These are phyloP conservation scores for Boletus tylopilopsis DNA, from an alignment of 768 basidiomycete species.

Conservation along the genomic window DNA sequence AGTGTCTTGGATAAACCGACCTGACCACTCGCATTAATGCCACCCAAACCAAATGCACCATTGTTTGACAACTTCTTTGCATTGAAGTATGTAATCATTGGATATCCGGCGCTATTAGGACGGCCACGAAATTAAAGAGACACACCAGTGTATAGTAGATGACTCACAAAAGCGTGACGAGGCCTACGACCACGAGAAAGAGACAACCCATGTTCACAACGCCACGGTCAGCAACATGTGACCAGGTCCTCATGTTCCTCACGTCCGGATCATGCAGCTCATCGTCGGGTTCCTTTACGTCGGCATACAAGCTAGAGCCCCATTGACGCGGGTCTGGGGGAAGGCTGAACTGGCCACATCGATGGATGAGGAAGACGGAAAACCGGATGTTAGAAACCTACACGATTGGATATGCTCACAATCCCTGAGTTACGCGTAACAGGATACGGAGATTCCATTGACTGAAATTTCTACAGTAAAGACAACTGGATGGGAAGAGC, in stretches of 20 bases:
- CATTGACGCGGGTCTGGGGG: conserved; percentile 63
- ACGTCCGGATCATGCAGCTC: conserved; percentile 65
- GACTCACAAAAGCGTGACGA: conserved; percentile 59
- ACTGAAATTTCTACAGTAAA: conserved; percentile 10
- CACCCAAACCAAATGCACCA: conserved; percentile 59
- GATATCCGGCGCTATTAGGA: conserved; percentile 40
- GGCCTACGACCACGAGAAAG: conserved; percentile 43
- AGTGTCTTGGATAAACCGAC: conserved; percentile 28
- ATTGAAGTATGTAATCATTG: conserved; percentile 39
- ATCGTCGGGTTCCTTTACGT: conserved; percentile 64
- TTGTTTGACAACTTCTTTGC: conserved; percentile 27
- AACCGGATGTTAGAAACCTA: conserved; percentile 13
- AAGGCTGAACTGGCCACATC: conserved; percentile 58
- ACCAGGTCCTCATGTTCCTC: conserved; percentile 28
- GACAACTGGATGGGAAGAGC: not conserved
- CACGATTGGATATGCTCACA: conserved; percentile 42
- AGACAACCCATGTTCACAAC: conserved; percentile 73
- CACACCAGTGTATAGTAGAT: not conserved
- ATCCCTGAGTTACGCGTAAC: conserved; percentile 35
- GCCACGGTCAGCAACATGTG: conserved; percentile 56
- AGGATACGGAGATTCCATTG: conserved; percentile 39
- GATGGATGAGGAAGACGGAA: not conserved
- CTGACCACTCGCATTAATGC: conserved; percentile 73
- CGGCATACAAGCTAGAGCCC: conserved; percentile 56
- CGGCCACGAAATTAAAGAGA: not conserved